Percentiles rank a stretch among this genome's conserved stretches.
phyloP scores from a whole-genome alignment of 495 filamentous ascomycete genomes.

The Staphylotrichum tortipilum region DNA sequence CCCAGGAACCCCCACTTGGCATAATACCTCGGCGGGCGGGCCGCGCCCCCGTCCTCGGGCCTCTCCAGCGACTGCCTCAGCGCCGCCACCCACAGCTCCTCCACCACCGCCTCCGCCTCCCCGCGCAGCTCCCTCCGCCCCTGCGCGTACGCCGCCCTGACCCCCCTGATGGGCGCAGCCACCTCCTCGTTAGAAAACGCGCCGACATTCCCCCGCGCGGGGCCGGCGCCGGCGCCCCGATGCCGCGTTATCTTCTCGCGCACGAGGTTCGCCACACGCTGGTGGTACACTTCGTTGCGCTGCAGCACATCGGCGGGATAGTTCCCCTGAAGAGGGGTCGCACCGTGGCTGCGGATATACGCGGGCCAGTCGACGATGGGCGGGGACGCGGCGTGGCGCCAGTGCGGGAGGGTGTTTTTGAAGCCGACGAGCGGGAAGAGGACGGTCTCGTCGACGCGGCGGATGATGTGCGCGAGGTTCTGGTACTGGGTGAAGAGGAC shows the following conservation, averaged over 20 bases:
- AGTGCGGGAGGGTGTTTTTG: conserved; percentile 7
- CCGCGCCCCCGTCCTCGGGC: not conserved
- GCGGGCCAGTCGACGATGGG: conserved; percentile 5
- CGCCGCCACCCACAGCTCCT: conserved; percentile 7
- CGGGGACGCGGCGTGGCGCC: not conserved
- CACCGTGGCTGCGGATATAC: not conserved
- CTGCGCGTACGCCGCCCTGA: not conserved
- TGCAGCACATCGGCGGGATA: not conserved
- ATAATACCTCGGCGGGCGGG: not conserved
- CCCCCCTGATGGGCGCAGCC: not conserved
- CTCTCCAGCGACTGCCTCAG: not conserved
- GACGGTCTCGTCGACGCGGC: not conserved
- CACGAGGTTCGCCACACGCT: not conserved
- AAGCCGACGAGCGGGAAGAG: conserved; percentile 9
- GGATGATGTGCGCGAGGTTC: not conserved
- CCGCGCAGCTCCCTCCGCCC: conserved; percentile 10
- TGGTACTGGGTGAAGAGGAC: not conserved
- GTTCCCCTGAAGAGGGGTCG: not conserved
- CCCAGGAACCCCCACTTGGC: conserved; percentile 12
- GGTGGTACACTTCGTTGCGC: not conserved
- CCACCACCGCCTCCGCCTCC: not conserved
- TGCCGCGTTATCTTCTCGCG: not conserved
- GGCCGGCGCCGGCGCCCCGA: not conserved
- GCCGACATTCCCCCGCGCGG: not conserved
- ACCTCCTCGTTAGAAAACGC: not conserved